Percentiles rank a stretch among this genome's conserved stretches.
Evolutionary conservation across 352 stramenopile species (phyloP).

Genomic region (Saprolegnia diclina): DNA sequence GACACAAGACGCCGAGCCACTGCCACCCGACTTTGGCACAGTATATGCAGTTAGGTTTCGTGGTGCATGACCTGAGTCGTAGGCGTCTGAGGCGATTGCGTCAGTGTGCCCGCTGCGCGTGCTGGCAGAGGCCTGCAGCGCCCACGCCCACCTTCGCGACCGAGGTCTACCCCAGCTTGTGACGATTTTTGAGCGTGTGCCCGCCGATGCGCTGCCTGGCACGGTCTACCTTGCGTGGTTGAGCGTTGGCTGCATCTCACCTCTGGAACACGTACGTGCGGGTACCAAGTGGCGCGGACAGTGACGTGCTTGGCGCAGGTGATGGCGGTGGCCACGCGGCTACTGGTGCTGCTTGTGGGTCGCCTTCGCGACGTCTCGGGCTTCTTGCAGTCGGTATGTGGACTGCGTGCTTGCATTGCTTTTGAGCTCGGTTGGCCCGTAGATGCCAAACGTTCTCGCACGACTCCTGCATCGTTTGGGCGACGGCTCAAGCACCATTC

Average conservation of each 20-base stretch:
- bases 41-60: background rate
- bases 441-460: background rate
- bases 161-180: background rate
- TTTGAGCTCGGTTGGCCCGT: background rate
- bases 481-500: background rate
- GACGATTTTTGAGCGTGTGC: background rate
- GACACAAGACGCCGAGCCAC: background rate
- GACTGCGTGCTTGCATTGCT: no score
- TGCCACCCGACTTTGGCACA: background rate
- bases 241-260: background rate
- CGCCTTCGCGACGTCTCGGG: background rate
- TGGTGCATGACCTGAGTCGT: background rate
- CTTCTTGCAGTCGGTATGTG: background rate
- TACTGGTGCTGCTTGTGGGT: background rate
- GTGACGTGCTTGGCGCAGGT: background rate
- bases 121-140: background rate
- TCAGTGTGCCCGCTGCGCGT: background rate
- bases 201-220: background rate
- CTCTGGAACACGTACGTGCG: no score
- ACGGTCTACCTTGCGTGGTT: background rate
- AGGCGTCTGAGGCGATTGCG: background rate
- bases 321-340: background rate
- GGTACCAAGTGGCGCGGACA: no score
- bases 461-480: background rate
- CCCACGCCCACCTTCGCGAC: background rate